These are phyloP conservation scores for Trypanosoma avium DNA, from an alignment of 208 protist species.

Conservation along the genomic window DNA sequence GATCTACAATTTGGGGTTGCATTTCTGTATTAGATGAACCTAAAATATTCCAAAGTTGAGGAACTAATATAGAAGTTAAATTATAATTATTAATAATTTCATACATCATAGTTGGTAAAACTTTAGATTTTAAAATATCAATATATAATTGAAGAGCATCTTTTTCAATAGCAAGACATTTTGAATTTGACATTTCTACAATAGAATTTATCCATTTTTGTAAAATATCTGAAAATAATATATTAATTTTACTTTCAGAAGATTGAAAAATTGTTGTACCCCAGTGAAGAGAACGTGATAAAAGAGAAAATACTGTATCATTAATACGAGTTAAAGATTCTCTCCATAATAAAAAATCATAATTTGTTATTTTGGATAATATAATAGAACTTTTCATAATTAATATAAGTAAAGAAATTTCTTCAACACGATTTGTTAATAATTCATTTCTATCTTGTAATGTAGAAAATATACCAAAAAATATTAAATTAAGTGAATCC, in stretches of 20 bases:
- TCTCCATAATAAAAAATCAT: neutral
- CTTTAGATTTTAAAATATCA: conserved; percentile 1
- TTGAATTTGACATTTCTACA: neutral
- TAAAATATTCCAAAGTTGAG: conserved; percentile 20
- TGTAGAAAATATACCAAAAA: conserved; percentile 17
- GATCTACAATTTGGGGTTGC: conserved; percentile 8
- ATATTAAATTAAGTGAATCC: conserved; percentile 20
- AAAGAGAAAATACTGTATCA: conserved; percentile 11
- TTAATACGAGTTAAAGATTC: neutral
- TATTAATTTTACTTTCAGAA: neutral
- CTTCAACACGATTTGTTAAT: neutral
- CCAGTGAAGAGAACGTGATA: neutral
- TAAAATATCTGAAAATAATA: neutral
- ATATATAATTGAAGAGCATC: conserved; percentile 10
- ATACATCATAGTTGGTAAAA: neutral
- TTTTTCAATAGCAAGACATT: neutral
- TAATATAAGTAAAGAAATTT: neutral
- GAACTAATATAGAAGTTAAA: conserved; percentile 3
- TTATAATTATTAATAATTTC: neutral
- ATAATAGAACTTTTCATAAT: conserved; percentile 5
- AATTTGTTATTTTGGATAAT: neutral
- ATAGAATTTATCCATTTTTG: conserved; percentile 11
- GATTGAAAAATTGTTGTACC: neutral
- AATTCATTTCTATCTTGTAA: neutral
- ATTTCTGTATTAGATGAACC: neutral